Conservation (phyloP, 352 stramenopile species). For the Pythium aphanidermatum region DNA sequence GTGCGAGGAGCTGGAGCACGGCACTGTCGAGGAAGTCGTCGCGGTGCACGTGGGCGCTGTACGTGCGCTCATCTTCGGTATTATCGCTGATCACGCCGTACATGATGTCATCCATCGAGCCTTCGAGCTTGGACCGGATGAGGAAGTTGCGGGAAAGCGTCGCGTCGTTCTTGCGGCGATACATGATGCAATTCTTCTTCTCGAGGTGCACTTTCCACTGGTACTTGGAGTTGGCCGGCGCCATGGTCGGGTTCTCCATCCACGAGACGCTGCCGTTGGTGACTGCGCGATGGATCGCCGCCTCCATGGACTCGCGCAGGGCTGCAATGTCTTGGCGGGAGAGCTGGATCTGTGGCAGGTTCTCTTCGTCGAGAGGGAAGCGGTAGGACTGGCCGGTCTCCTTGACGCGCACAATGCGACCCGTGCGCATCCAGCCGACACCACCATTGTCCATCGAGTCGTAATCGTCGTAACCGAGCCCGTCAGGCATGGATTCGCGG, state of each 20-base stretch:
- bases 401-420: constrained; percentile 64
- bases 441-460: constrained; percentile 41
- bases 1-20: constrained; percentile 59
- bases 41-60: constrained; percentile 61
- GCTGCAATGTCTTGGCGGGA: constrained; percentile 14
- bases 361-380: constrained; percentile 58
- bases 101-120: constrained; percentile 60
- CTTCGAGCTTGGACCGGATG: constrained; percentile 60
- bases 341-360: constrained; percentile 36
- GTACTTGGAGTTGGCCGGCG: constrained; percentile 46
- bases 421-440: constrained; percentile 58
- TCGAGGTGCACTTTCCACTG: constrained; percentile 60
- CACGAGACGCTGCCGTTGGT: constrained; percentile 34
- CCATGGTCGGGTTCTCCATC: constrained; percentile 65
- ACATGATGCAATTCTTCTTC: constrained; percentile 70
- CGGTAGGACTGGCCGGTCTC: constrained; percentile 64
- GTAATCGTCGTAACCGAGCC: constrained; percentile 12
- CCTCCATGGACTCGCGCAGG: constrained; percentile 30
- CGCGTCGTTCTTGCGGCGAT: constrained; percentile 43
- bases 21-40: constrained; percentile 67
- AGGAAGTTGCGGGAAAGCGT: constrained; percentile 41
- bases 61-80: constrained; percentile 54
- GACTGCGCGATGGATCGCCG: constrained; percentile 28
- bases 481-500: constrained; percentile 14
- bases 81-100: constrained; percentile 56